These are phyloP conservation scores for Tilletia caries DNA, from an alignment of 1,284 basidiomycete genomes.

Conservation along the genomic window DNA sequence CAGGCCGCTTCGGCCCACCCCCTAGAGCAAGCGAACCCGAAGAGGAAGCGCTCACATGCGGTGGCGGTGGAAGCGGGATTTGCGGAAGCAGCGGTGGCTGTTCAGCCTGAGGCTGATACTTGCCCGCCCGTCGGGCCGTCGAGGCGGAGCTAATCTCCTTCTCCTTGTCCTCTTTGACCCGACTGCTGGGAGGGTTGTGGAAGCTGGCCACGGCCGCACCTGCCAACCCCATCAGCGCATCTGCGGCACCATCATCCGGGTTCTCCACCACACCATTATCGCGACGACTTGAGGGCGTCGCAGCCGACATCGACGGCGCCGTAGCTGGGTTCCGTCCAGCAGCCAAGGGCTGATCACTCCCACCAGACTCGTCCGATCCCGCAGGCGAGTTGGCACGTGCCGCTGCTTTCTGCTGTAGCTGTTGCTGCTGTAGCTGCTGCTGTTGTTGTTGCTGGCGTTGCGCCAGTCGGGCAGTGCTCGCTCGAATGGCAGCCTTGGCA, in stretches of 20 bases:
- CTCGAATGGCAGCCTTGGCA: slow-evolving; percentile 8
- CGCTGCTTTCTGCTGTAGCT: slow-evolving; percentile 18
- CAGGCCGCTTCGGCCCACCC: not conserved
- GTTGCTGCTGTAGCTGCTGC: slow-evolving; percentile 10
- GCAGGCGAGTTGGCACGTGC: slow-evolving; percentile 29
- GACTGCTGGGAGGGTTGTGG: slow-evolving; percentile 13
- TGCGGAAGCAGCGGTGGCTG: slow-evolving; percentile 2
- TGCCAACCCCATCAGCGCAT: slow-evolving; percentile 51
- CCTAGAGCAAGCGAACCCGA: not conserved
- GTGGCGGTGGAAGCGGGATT: not conserved
- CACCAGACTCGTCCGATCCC: slow-evolving; percentile 29
- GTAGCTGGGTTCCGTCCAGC: slow-evolving; percentile 18
- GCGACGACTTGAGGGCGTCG: slow-evolving; percentile 6
- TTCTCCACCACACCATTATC: slow-evolving; percentile 49
- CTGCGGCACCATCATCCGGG: slow-evolving; percentile 41
- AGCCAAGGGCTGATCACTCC: slow-evolving; percentile 36
- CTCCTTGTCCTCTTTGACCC: slow-evolving; percentile 10
- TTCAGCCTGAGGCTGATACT: slow-evolving; percentile 9
- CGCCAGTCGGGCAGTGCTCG: slow-evolving; percentile 1
- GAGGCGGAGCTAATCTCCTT: not conserved
- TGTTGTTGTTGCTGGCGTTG: slow-evolving; percentile 4
- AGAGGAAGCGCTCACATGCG: slow-evolving; percentile 1
- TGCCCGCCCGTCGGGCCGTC: not conserved
- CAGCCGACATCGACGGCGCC: slow-evolving; percentile 26
- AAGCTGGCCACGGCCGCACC: slow-evolving; percentile 43